These are phyloP conservation scores for Leishmania gerbilli DNA, from an alignment of 208 protist species.

Conservation along the genomic window DNA sequence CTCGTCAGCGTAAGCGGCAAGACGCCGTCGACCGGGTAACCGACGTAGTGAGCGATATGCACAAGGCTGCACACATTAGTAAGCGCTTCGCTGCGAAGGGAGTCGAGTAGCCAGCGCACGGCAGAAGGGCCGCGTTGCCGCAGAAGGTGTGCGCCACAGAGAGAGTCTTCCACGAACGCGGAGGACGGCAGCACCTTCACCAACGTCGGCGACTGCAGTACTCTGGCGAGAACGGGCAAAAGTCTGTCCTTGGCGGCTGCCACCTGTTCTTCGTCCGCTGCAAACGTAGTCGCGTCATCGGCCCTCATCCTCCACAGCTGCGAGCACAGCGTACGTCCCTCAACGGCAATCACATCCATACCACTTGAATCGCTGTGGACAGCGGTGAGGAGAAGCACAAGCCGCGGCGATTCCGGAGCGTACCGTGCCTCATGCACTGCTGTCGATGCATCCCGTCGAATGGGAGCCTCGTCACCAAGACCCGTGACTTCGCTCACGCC, in stretches of 20 bases:
- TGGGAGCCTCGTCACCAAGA: not conserved
- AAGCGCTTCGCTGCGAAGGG: not conserved
- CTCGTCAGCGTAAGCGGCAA: not conserved
- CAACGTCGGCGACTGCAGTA: not conserved
- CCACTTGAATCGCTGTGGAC: not conserved
- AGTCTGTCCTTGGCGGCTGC: not conserved
- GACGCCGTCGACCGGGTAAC: slow-evolving; percentile 2
- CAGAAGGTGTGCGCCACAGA: not conserved
- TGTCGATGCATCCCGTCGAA: not conserved
- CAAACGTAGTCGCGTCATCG: too few species aligned
- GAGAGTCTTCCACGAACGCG: not conserved
- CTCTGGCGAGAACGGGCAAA: not conserved
- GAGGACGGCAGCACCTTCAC: not conserved
- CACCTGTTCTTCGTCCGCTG: not conserved
- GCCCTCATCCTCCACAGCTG: not conserved
- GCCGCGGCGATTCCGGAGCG: not conserved
- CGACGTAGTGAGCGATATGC: slow-evolving; percentile 15
- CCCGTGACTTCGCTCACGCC: not conserved
- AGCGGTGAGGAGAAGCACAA: not conserved
- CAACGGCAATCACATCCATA: not conserved
- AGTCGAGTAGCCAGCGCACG: not conserved
- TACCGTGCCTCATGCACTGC: not conserved
- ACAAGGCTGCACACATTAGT: slow-evolving; percentile 6
- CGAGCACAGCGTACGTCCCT: not conserved
- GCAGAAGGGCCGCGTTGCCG: not conserved